phyloP scores from a whole-genome alignment of 1,284 basidiomycete species.

The Tilletia horrida region DNA sequence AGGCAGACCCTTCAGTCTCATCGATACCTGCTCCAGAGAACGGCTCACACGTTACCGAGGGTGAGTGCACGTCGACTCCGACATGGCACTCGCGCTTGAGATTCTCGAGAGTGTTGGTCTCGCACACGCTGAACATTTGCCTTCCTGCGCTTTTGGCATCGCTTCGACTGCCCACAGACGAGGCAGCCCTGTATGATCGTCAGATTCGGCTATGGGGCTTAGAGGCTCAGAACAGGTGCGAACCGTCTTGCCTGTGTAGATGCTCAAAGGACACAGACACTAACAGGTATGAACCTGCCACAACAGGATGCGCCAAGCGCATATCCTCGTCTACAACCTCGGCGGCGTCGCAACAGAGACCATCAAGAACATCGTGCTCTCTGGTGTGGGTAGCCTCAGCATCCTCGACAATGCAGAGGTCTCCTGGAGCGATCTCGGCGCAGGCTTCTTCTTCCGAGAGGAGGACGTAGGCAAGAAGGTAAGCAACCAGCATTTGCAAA shows the following conservation, averaged over 20 bases:
- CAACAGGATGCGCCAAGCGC: slow-evolving; percentile 61
- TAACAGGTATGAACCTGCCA: no score
- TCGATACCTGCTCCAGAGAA: not conserved
- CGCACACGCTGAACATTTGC: not conserved
- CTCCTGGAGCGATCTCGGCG: slow-evolving; percentile 67
- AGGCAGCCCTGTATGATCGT: slow-evolving; percentile 86
- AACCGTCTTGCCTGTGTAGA: no score
- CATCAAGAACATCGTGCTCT: slow-evolving; percentile 78
- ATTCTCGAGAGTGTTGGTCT: not conserved
- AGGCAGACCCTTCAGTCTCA: no score
- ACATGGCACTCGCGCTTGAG: not conserved
- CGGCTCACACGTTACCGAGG: not conserved
- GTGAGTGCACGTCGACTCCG: no score
- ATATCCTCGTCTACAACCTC: slow-evolving; percentile 78
- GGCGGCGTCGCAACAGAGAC: slow-evolving; percentile 87
- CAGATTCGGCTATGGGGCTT: slow-evolving; percentile 97
- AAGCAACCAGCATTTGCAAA: slow-evolving; percentile 14
- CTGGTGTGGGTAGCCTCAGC: slow-evolving; percentile 62
- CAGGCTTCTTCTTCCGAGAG: slow-evolving; percentile 90
- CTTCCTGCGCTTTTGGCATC: not conserved
- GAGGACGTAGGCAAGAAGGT: slow-evolving; percentile 70
- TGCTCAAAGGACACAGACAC: no score
- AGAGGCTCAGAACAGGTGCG: slow-evolving; percentile 88
- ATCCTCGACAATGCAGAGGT: slow-evolving; percentile 61
- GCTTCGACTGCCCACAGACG: slow-evolving; percentile 63